Base-by-base conservation (phyloP, 306 rosid species). In the Coriaria nepalensis region DNA sequence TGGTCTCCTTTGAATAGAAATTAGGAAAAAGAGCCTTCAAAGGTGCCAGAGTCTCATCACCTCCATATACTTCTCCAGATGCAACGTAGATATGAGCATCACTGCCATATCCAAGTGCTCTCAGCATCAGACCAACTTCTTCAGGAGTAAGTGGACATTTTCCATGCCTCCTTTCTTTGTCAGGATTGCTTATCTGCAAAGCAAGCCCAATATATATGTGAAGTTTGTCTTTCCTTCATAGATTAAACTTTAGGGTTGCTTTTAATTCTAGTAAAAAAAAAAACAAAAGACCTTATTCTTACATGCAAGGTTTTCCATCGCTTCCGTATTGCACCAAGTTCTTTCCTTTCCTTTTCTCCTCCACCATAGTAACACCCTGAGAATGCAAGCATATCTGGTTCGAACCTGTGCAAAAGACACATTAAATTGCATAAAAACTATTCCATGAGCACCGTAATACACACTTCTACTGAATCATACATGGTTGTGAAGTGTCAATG, bases 341-440 rank as follows among this genome's bases (percentile, higher is more conserved):
- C 94, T 52, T 80, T 82, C 66, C 68, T 79, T 67, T 92, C 96
- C 70, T 71, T 92, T 65, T 92, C 96, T 52, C 98, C 96, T 50
- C 96, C 98, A 65, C 98, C 98, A 78, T 82, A 92, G 71, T 85
- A 69, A 51, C 98, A 92, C 49, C 95, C 98, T 39, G 98, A 92
- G 73, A 92, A 92, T 62, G 98, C 98, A 69, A 92, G 95, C 98
- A 92, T 92, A 73, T 92, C 98, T 57, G 96, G 87, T 69, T 92
- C 98, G 71, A 75, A 92, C 67, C 98, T 90, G 79, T 29, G 40
- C 55, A 74, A 40, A 57, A 40, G 47, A 61, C 59, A 56, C 37
- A 15, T 48, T 9, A 20, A 20, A 20, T 20, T 20, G 33, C 4
- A 13, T 7, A 45, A 44, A 45, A 45, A 11, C 33, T n/a, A n/a